phyloP scores from a whole-genome alignment of 2,329 filamentous ascomycete genomes.

The Fusarium marasasianum region DNA sequence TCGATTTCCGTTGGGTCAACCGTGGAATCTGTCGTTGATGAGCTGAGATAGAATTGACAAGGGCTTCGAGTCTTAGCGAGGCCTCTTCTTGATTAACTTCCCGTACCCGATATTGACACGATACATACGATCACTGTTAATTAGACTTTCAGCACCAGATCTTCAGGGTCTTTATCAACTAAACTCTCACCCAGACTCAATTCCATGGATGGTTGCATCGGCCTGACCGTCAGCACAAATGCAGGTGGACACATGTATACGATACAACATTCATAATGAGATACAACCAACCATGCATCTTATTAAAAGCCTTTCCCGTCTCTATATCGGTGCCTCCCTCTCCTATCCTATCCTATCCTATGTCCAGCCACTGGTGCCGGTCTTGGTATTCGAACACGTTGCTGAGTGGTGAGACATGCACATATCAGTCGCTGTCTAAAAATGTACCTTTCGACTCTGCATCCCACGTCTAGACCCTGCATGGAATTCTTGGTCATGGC shows the following conservation, averaged over 20 bases:
- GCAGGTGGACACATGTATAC: not conserved
- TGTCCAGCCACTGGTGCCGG: conserved; percentile 5
- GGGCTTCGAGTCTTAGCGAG: not conserved
- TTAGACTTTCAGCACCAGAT: not conserved
- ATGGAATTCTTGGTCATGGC: conserved; percentile 6
- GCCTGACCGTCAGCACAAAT: conserved; percentile 15
- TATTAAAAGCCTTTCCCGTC: conserved; percentile 7
- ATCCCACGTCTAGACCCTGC: not conserved
- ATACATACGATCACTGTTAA: not conserved
- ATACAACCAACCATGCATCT: conserved; percentile 1
- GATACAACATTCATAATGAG: not conserved
- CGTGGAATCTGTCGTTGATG: not conserved
- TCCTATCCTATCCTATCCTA: not conserved
- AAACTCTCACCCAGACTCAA: not conserved
- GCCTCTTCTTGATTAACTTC: not conserved
- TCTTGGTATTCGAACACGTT: conserved; percentile 2
- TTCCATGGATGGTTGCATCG: conserved; percentile 32
- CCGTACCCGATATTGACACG: not conserved
- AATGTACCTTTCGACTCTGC: not conserved
- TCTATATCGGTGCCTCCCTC: conserved; percentile 4
- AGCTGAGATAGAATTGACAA: not conserved
- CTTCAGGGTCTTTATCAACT: not conserved
- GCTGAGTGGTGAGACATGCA: conserved; percentile 17
- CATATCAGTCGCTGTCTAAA: conserved; percentile 5
- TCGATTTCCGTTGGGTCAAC: conserved; percentile 22